Evolutionary conservation across 177 flowering plant genomes (phyloP).

Genomic region (Vitis hybrid): DNA sequence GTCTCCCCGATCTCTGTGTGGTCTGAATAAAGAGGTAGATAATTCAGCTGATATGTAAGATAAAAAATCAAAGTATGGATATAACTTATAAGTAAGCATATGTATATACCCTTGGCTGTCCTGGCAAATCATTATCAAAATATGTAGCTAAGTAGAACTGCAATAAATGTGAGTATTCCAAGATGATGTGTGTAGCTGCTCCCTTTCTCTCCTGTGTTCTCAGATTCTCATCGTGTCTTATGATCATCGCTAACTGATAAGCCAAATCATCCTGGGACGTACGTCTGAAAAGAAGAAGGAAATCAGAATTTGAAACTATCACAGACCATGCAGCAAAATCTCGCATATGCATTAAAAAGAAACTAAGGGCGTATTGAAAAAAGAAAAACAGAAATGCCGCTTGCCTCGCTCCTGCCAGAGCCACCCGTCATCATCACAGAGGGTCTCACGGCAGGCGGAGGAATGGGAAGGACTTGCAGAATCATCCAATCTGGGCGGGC

Average conservation of each 20-base stretch:
- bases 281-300: slow-evolving; percentile 9
- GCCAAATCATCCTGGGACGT: slow-evolving; percentile 81
- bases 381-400: slow-evolving; percentile 10
- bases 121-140: slow-evolving; percentile 97
- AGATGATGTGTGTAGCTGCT: slow-evolving; percentile 89
- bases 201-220: slow-evolving; percentile 91
- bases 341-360: background rate
- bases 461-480: slow-evolving; percentile 94
- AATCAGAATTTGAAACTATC: background rate
- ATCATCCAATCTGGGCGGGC: slow-evolving; percentile 99
- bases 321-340: background rate
- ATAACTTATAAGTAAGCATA: background rate
- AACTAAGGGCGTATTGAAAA: background rate
- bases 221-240: slow-evolving; percentile 84
- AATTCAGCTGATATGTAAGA: background rate
- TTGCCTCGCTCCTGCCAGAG: slow-evolving; percentile 94
- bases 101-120: slow-evolving; percentile 82
- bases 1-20: slow-evolving; percentile 95
- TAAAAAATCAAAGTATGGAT: background rate
- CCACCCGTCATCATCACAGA: slow-evolving; percentile 98
- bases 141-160: slow-evolving; percentile 93
- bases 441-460: slow-evolving; percentile 99
- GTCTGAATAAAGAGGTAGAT: slow-evolving; percentile 47
- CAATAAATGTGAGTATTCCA: slow-evolving; percentile 85
- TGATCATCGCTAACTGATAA: slow-evolving; percentile 92